Conservation (phyloP, 495 filamentous ascomycete species). For the Podospora anserina region DNA sequence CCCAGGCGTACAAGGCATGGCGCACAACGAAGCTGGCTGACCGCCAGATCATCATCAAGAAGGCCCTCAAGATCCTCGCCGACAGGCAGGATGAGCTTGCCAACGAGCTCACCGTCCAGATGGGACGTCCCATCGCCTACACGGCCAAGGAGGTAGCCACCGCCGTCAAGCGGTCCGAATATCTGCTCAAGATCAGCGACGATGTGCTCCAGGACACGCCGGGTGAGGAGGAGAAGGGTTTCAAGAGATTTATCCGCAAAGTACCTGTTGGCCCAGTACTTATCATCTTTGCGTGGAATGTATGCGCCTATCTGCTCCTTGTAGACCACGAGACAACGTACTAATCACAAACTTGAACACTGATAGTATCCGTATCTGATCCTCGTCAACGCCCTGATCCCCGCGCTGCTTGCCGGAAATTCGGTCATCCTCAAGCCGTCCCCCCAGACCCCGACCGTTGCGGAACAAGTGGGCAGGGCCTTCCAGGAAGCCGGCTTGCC, state of each 20-base stretch:
- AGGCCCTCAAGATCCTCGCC: constrained; percentile 64
- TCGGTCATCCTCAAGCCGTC: constrained; percentile 89
- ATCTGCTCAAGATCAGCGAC: constrained; percentile 73
- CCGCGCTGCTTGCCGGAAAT: constrained; percentile 82
- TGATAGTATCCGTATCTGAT: constrained; percentile 86
- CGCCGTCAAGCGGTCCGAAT: constrained; percentile 74
- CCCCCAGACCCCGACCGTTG: constrained; percentile 87
- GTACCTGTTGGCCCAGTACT: constrained; percentile 79
- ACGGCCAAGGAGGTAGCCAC: constrained; percentile 76
- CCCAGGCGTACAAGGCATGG: constrained; percentile 68
- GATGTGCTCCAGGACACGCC: constrained; percentile 69
- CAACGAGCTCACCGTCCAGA: constrained; percentile 82
- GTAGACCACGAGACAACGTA: constrained; percentile 3
- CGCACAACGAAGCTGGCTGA: constrained; percentile 60
- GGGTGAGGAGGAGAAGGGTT: constrained; percentile 78
- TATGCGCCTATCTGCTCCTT: constrained; percentile 41
- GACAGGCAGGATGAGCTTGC: constrained; percentile 76
- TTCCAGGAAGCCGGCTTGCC: constrained; percentile 78
- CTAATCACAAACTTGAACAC: background rate
- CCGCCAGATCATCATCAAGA: constrained; percentile 72
- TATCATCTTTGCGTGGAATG: constrained; percentile 93
- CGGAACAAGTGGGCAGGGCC: constrained; percentile 71
- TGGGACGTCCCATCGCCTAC: constrained; percentile 89
- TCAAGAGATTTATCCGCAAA: constrained; percentile 84
- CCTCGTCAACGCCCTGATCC: constrained; percentile 84